These are phyloP conservation scores for Cynanchum wilfordii DNA, from an alignment of 257 asterid genomes.

Conservation along the genomic window DNA sequence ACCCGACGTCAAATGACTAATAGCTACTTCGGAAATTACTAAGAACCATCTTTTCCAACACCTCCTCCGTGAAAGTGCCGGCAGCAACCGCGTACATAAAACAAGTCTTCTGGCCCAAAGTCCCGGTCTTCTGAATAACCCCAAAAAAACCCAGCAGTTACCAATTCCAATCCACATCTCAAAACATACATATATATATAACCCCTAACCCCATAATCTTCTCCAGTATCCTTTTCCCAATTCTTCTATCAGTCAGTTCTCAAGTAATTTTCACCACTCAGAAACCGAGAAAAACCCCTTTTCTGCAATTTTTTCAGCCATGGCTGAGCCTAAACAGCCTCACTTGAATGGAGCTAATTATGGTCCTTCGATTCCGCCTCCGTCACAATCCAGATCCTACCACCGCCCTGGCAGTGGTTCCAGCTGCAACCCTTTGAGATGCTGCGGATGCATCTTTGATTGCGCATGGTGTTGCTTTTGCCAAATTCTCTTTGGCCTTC, in stretches of 20 bases:
- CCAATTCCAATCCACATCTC: background rate
- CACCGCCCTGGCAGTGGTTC: slow-evolving; percentile 42
- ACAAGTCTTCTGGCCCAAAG: background rate
- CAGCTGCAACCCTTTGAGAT: slow-evolving; percentile 66
- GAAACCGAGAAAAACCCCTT: background rate
- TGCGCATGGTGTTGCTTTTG: slow-evolving; percentile 62
- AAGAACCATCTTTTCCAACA: background rate
- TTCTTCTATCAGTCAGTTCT: no score
- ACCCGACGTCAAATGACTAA: background rate
- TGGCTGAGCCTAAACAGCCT: slow-evolving; percentile 24
- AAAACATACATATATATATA: background rate
- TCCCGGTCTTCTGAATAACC: background rate
- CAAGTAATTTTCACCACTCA: background rate
- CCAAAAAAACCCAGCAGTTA: background rate
- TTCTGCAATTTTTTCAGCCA: slow-evolving; percentile 3
- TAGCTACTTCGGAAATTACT: background rate
- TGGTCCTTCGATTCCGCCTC: slow-evolving; percentile 78
- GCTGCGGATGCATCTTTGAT: slow-evolving; percentile 59
- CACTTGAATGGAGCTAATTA: slow-evolving; percentile 79
- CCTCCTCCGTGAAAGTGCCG: no score
- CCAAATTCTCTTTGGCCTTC: slow-evolving; percentile 55
- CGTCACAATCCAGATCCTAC: slow-evolving; percentile 52
- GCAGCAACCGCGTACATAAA: slow-evolving; percentile 3
- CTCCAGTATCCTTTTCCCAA: background rate
- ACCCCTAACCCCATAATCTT: background rate